These are phyloP conservation scores for Marchantia paleacea DNA, from an alignment of 225 moss, liverwort and hornwort species.

Conservation along the genomic window DNA sequence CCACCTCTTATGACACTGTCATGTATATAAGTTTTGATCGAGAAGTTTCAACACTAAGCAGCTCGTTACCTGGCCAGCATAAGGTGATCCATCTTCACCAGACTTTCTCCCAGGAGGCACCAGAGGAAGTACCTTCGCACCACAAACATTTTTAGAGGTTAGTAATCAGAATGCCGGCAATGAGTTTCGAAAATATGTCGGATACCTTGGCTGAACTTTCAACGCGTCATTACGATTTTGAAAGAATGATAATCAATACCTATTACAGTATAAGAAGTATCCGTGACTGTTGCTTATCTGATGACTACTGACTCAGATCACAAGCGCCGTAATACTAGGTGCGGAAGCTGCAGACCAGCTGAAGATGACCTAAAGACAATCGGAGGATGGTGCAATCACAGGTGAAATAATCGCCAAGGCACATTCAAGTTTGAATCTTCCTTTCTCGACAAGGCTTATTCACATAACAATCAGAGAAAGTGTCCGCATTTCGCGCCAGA, in stretches of 20 bases:
- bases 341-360: neutral
- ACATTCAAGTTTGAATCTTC: neutral
- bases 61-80: conserved; percentile 54
- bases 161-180: neutral
- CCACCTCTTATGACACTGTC: too few relatives aligned
- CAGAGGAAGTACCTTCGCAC: conserved; percentile 65
- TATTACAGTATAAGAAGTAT: neutral
- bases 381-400: neutral
- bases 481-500: neutral
- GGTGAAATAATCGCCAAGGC: neutral
- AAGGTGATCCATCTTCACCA: conserved; percentile 95
- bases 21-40: neutral
- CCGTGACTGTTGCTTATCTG: neutral
- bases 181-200: neutral
- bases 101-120: conserved; percentile 90
- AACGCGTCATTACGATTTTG: neutral
- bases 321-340: neutral
- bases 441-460: neutral
- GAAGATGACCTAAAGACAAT: neutral
- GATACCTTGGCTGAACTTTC: neutral
- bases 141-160: conserved; percentile 1
- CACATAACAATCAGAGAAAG: neutral
- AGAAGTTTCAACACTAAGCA: neutral
- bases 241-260: neutral
- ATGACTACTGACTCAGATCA: neutral